A percentile compares a stretch with the other conserved stretches of the same genome.
These are phyloP conservation scores for Entelexis paramagnoliae DNA, from an alignment of 1,139 yeast species.

Conservation along the genomic window DNA sequence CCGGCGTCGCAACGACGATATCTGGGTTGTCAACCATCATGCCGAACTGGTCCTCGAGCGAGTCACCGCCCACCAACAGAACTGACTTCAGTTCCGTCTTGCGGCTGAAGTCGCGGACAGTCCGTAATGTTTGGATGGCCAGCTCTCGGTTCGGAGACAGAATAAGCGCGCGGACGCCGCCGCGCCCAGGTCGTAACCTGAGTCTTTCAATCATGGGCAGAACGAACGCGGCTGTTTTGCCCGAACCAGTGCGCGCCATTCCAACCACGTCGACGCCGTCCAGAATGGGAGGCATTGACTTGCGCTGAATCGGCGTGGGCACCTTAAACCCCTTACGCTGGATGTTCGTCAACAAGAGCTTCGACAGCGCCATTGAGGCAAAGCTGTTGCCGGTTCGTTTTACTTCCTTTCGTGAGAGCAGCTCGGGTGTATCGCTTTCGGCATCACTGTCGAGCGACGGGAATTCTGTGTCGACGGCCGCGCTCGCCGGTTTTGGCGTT, in stretches of 20 bases:
- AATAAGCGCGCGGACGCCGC: conserved; percentile 83
- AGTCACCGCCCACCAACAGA: conserved; percentile 91
- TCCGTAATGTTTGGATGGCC: conserved; percentile 84
- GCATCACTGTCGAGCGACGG: conserved; percentile 43
- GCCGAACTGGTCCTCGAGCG: conserved; percentile 88
- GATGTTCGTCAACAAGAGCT: conserved; percentile 57
- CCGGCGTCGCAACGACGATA: conserved; percentile 93
- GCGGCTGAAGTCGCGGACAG: conserved; percentile 73
- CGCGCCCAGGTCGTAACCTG: conserved; percentile 44
- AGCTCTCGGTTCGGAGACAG: conserved; percentile 90
- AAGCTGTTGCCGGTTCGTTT: conserved; percentile 64
- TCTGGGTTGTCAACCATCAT: conserved; percentile 93
- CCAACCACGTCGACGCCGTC: conserved; percentile 93
- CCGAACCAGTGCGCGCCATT: conserved; percentile 98
- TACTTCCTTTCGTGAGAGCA: conserved; percentile 31
- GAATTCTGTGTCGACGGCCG: conserved; percentile 35
- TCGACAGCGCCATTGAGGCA: conserved; percentile 82
- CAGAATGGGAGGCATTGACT: conserved; percentile 81
- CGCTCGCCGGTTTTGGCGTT: conserved; percentile 28
- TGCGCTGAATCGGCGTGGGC: conserved; percentile 96
- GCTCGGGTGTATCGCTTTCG: conserved; percentile 32
- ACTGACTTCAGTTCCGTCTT: conserved; percentile 78
- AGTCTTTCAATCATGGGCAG: conserved; percentile 81
- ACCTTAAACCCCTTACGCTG: conserved; percentile 79
- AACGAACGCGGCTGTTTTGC: conserved; percentile 97